These are phyloP conservation scores for Trapa incisa DNA, from an alignment of 345 rosid species.

Conservation along the genomic window DNA sequence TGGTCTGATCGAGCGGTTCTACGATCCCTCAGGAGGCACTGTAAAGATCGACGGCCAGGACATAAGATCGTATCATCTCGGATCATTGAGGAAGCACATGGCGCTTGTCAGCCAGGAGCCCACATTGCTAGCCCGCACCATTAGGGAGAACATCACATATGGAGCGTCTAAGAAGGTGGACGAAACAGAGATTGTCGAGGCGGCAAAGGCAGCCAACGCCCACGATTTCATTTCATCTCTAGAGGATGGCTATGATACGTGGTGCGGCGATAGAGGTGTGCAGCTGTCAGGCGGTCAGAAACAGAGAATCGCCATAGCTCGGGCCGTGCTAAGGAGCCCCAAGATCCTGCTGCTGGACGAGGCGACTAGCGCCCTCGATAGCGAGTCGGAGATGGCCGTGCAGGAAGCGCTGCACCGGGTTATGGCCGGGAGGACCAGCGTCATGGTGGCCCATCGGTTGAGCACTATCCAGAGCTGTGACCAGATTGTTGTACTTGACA, in stretches of 20 bases:
- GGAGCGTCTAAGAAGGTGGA: slow-evolving; percentile 25
- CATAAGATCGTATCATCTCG: slow-evolving; percentile 31
- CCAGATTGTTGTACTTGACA: slow-evolving; percentile 61
- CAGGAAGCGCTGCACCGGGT: slow-evolving; percentile 50
- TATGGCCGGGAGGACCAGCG: slow-evolving; percentile 61
- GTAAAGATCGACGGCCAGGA: slow-evolving; percentile 50
- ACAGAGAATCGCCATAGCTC: slow-evolving; percentile 57
- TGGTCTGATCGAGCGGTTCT: slow-evolving; percentile 50
- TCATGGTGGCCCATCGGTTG: slow-evolving; percentile 61
- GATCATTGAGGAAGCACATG: slow-evolving; percentile 46
- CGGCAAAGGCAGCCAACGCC: slow-evolving; percentile 51
- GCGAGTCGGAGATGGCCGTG: slow-evolving; percentile 50
- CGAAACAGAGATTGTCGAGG: slow-evolving; percentile 40
- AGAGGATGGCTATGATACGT: slow-evolving; percentile 44
- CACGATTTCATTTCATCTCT: slow-evolving; percentile 51
- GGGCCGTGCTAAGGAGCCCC: slow-evolving; percentile 48
- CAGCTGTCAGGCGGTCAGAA: slow-evolving; percentile 67
- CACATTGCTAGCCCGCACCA: slow-evolving; percentile 42
- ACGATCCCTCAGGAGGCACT: slow-evolving; percentile 42
- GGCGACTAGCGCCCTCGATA: slow-evolving; percentile 65
- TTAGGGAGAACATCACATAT: slow-evolving; percentile 48
- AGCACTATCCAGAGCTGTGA: slow-evolving; percentile 65
- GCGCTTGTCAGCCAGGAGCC: slow-evolving; percentile 83
- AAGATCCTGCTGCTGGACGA: slow-evolving; percentile 45
- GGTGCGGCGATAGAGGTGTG: slow-evolving; percentile 51